Evolutionary conservation across 257 asterid genomes (phyloP).

Genomic region (Thymus mandschuricus): DNA sequence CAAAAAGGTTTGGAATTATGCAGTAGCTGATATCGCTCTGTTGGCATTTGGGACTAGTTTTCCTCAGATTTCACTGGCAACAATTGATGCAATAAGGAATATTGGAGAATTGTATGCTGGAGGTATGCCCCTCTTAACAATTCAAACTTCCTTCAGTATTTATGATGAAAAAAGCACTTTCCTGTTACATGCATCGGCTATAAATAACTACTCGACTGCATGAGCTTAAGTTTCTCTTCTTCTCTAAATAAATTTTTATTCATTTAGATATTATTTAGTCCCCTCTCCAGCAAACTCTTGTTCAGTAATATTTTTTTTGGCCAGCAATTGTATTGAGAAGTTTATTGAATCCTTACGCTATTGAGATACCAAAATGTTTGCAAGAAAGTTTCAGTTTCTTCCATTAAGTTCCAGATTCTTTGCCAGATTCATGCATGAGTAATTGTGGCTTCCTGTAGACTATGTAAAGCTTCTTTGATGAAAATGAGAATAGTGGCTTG

Average conservation of each 20-base stretch:
- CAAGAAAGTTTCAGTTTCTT: not conserved
- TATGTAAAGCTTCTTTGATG: not conserved
- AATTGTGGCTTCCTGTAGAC: not conserved
- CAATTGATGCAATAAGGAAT: constrained; percentile 86
- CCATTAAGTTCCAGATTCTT: not conserved
- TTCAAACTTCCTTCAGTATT: not conserved
- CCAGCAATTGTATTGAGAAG: not conserved
- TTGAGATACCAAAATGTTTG: not conserved
- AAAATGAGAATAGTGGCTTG: constrained; percentile 2
- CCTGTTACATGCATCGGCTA: not conserved
- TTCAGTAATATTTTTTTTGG: too few relatives aligned
- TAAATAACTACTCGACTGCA: not conserved
- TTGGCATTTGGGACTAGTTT: constrained; percentile 96
- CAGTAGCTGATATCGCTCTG: constrained; percentile 80
- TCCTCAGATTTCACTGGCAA: constrained; percentile 91
- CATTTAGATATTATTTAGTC: not conserved
- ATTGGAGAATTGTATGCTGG: constrained; percentile 78
- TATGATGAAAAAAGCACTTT: too few relatives aligned
- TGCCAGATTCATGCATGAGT: not conserved
- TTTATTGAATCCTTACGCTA: not conserved
- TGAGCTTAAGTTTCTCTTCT: not conserved
- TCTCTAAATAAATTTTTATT: not conserved
- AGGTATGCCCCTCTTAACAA: constrained; percentile 50
- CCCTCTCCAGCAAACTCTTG: not conserved
- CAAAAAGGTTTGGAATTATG: constrained; percentile 80